Evolutionary conservation across 2,329 filamentous ascomycete genomes (phyloP).

Genomic region (Penicillium paneum): DNA sequence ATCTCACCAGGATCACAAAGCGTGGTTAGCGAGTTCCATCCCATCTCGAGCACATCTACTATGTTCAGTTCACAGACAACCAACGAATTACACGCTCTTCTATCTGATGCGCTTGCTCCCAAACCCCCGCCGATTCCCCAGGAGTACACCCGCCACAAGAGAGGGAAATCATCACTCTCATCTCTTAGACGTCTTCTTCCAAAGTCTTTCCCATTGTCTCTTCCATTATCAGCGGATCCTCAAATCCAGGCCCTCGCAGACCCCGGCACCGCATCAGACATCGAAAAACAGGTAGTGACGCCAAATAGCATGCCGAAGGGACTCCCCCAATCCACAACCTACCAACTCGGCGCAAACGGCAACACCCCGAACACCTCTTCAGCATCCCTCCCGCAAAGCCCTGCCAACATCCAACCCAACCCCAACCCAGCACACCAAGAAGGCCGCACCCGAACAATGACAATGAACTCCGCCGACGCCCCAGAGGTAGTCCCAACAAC

Average conservation of each 20-base stretch:
- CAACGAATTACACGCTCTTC: constrained; percentile 17
- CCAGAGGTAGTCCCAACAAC: constrained; percentile 30
- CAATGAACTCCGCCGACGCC: constrained; percentile 35
- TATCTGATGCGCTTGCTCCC: constrained; percentile 26
- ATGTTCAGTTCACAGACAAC: constrained; percentile 24
- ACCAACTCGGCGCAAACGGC: neutral
- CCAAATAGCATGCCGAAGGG: constrained; percentile 7
- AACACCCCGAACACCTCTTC: constrained; percentile 1
- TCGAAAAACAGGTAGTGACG: constrained; percentile 28
- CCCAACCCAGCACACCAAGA: neutral
- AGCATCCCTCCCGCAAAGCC: constrained; percentile 2
- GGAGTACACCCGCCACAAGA: constrained; percentile 22
- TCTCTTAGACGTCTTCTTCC: constrained; percentile 35
- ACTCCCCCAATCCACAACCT: neutral
- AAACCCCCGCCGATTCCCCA: constrained; percentile 20
- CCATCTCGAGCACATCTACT: constrained; percentile 31
- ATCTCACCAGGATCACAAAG: constrained; percentile 21
- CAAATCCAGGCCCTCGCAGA: constrained; percentile 37
- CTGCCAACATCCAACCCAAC: neutral
- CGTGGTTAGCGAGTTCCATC: constrained; percentile 20
- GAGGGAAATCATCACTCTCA: constrained; percentile 36
- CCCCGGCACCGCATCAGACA: constrained; percentile 24
- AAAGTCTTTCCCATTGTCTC: constrained; percentile 27
- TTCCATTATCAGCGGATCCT: constrained; percentile 36
- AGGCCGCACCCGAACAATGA: constrained; percentile 25